Conservation (phyloP, 2,329 filamentous ascomycete species). For the Fusarium phyllophilum region DNA sequence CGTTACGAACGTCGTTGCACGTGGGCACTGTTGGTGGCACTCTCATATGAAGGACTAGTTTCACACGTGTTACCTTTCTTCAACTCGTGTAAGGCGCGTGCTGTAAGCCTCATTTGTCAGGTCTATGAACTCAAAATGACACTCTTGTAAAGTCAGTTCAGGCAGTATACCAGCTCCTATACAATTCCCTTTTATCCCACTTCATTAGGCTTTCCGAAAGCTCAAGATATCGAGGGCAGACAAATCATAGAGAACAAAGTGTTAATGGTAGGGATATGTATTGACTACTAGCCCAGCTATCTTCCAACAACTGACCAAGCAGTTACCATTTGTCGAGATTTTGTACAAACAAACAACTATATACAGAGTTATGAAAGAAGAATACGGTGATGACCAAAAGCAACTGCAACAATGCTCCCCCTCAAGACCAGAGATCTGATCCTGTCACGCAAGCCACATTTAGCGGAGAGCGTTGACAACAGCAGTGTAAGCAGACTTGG, state of each 20-base stretch:
- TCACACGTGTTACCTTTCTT: too few relatives aligned
- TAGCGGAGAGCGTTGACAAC: conserved; percentile 28
- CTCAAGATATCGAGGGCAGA: neutral
- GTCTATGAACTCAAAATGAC: too few relatives aligned
- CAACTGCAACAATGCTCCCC: neutral
- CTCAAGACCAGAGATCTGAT: neutral
- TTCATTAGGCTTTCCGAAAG: too few relatives aligned
- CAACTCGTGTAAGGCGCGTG: too few relatives aligned
- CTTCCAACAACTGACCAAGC: neutral
- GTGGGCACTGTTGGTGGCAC: too few relatives aligned
- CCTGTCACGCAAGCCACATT: neutral
- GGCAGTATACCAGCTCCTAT: too few relatives aligned
- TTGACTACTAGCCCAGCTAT: neutral
- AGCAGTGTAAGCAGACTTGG: conserved; percentile 63
- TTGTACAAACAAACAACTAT: conserved; percentile 17
- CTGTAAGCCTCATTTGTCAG: too few relatives aligned
- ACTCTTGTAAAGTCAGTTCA: too few relatives aligned
- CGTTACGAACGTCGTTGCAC: too few relatives aligned
- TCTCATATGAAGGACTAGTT: neutral
- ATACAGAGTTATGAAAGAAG: neutral
- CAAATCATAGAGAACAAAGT: neutral
- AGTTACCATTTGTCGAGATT: neutral
- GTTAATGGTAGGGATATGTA: neutral
- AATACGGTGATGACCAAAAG: neutral
- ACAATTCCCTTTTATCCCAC: too few relatives aligned